Evolutionary conservation across 2,329 filamentous ascomycete genomes (phyloP).

Genomic region (Trichoderma sp.): DNA sequence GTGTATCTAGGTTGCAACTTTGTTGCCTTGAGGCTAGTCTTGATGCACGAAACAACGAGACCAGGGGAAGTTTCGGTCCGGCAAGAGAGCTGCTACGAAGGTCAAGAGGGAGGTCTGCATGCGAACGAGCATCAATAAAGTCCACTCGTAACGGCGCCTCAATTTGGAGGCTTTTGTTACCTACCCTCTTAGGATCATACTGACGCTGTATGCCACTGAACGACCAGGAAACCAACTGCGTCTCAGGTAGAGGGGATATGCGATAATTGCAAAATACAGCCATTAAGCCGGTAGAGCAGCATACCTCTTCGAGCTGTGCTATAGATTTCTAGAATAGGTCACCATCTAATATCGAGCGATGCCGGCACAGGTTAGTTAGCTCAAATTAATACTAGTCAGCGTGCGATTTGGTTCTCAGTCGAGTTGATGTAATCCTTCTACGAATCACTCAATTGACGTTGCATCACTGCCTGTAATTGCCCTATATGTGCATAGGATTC

Average conservation of each 20-base stretch:
- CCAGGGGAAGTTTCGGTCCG: neutral
- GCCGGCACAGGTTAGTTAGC: neutral
- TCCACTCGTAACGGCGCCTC: neutral
- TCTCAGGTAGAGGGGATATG: neutral
- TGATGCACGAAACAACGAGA: neutral
- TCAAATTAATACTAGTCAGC: neutral
- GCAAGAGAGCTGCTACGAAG: neutral
- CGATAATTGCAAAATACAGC: neutral
- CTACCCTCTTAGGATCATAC: neutral
- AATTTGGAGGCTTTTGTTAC: neutral
- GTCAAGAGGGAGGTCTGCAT: too few species aligned
- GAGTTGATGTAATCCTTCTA: neutral
- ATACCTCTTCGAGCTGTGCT: neutral
- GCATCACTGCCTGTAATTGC: neutral
- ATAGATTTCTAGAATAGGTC: neutral
- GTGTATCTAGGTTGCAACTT: neutral
- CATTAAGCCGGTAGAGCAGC: neutral
- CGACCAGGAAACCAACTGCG: neutral
- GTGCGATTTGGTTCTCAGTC: neutral
- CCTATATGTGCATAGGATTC: neutral
- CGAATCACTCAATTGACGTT: neutral
- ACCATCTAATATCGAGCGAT: neutral
- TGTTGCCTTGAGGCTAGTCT: neutral
- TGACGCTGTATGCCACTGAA: neutral
- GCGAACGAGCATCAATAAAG: neutral